Evolutionary conservation across 2,329 filamentous ascomycete species (phyloP).

Genomic region (Microsporum ferrugineum): DNA sequence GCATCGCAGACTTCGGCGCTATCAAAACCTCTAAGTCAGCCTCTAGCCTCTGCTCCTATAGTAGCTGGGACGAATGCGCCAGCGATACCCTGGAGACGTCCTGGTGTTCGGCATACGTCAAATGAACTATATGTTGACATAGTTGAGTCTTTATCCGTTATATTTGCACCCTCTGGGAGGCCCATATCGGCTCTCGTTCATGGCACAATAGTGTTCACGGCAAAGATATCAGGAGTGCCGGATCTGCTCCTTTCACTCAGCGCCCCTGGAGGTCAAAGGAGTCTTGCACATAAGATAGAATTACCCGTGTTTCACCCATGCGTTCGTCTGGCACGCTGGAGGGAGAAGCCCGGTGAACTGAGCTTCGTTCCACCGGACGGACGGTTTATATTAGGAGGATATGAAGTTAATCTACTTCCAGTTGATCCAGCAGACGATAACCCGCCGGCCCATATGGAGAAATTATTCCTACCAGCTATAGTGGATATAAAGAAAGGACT

Average conservation of each 20-base stretch:
- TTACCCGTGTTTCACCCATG: conserved; percentile 94
- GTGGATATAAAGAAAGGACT: conserved; percentile 73
- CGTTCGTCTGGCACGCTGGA: conserved; percentile 81
- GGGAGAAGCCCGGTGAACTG: conserved; percentile 76
- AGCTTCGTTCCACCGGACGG: conserved; percentile 94
- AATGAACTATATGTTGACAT: conserved; percentile 97
- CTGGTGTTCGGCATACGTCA: conserved; percentile 87
- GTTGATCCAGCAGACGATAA: conserved; percentile 49
- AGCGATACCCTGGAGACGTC: conserved; percentile 74
- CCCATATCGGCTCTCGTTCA: conserved; percentile 78
- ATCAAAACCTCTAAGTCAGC: conserved; percentile 31
- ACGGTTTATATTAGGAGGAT: conserved; percentile 82
- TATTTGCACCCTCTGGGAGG: conserved; percentile 77
- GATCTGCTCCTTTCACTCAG: conserved; percentile 75
- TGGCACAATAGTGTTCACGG: conserved; percentile 87
- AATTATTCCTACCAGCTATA: conserved; percentile 67
- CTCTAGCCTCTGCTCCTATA: conserved; percentile 23
- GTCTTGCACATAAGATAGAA: conserved; percentile 63
- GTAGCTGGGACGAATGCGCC: conserved; percentile 29
- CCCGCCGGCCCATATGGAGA: conserved; percentile 44
- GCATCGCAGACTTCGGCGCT: conserved; percentile 33
- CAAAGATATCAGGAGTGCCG: conserved; percentile 87
- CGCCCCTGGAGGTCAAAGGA: conserved; percentile 68
- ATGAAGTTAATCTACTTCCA: conserved; percentile 83
- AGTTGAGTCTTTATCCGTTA: conserved; percentile 78